phyloP scores from a whole-genome alignment of 2,329 filamentous ascomycete genomes.

The Didymellaceae sp. region DNA sequence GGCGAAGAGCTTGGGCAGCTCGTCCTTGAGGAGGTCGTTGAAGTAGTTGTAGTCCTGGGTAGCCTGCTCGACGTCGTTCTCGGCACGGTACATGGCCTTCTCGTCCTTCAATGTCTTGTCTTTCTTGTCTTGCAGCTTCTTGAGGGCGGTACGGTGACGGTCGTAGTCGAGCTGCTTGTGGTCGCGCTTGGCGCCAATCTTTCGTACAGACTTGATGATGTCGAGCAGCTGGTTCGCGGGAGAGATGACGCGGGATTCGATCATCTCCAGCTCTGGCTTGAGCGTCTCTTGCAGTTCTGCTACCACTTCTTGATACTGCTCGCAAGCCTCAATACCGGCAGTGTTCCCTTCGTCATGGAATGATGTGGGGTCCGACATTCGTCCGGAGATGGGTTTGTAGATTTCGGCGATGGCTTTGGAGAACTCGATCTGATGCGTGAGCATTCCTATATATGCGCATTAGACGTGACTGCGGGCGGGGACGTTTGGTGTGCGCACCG shows the following conservation, averaged over 20 bases:
- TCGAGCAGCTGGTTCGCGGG: constrained; percentile 93
- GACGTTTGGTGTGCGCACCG: constrained; percentile 54
- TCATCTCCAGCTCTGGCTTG: constrained; percentile 95
- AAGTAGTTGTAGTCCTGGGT: constrained; percentile 98
- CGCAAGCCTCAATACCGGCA: constrained; percentile 92
- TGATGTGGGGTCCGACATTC: constrained; percentile 89
- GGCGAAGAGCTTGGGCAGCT: constrained; percentile 87
- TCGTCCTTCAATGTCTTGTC: constrained; percentile 96
- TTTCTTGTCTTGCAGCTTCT: constrained; percentile 97
- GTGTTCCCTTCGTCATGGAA: constrained; percentile 83
- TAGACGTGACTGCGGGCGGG: not conserved
- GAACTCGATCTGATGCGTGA: constrained; percentile 97
- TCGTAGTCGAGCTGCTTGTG: constrained; percentile 99
- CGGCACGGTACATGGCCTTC: constrained; percentile 94
- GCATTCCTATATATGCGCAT: constrained; percentile 70
- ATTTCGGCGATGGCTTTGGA: constrained; percentile 94
- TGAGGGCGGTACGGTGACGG: constrained; percentile 78
- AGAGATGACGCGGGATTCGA: constrained; percentile 86
- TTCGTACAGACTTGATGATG: constrained; percentile 94
- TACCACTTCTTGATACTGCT: constrained; percentile 93
- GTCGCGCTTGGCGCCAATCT: constrained; percentile 85
- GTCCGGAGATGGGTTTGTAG: constrained; percentile 97
- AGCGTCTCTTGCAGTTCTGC: constrained; percentile 88
- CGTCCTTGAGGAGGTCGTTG: constrained; percentile 95
- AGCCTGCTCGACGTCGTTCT: constrained; percentile 86